phyloP scores from a whole-genome alignment of 2,329 filamentous ascomycete species.

The Talaromyces sp. region DNA sequence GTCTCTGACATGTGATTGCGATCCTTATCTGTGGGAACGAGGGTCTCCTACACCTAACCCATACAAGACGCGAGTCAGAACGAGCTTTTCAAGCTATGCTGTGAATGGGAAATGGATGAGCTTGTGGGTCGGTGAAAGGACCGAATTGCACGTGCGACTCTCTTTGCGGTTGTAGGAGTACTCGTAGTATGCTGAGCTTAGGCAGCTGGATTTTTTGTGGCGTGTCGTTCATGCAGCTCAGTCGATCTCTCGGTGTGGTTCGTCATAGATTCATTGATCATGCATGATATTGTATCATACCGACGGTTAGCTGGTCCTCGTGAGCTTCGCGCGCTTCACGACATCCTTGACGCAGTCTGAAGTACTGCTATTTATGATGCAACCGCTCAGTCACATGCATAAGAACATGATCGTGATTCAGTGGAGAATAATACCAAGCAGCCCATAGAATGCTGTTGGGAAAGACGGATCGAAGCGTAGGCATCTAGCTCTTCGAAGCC shows the following conservation, averaged over 20 bases:
- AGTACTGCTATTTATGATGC: not conserved
- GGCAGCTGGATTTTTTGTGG: not conserved
- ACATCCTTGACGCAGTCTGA: not conserved
- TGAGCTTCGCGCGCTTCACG: not conserved
- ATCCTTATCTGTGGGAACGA: not conserved
- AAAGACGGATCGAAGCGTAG: not conserved
- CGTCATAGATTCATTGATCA: not conserved
- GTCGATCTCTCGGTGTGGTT: not conserved
- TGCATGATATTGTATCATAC: not conserved
- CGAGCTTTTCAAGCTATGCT: too few relatives aligned
- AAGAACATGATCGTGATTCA: too few relatives aligned
- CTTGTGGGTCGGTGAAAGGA: not conserved
- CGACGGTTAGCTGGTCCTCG: not conserved
- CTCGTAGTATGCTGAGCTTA: not conserved
- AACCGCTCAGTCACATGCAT: not conserved
- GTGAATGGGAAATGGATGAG: not conserved
- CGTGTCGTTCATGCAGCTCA: not conserved
- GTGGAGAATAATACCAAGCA: not conserved
- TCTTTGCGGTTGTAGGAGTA: not conserved
- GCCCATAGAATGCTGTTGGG: not conserved
- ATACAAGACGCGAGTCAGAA: not conserved
- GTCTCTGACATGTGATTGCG: constrained; percentile 3
- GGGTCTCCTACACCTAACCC: not conserved
- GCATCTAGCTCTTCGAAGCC: constrained; percentile 21
- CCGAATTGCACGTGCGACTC: not conserved